phyloP scores from a whole-genome alignment of 2,329 filamentous ascomycete genomes.

The Lachnellula hyalina region DNA sequence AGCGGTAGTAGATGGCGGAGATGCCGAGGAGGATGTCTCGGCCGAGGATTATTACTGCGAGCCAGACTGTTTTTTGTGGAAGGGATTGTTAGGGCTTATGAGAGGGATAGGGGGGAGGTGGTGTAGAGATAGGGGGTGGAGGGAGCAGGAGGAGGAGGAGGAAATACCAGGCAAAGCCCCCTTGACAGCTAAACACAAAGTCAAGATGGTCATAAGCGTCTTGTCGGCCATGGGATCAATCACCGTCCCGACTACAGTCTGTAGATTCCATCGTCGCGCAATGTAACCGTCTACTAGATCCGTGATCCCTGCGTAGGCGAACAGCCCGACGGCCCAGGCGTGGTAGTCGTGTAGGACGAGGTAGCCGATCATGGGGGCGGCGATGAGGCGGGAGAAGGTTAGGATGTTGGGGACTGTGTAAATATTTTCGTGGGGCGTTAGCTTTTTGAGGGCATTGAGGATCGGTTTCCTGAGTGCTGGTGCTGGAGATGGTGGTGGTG shows the following conservation, averaged over 20 bases:
- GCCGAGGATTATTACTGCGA: slow-evolving; percentile 85
- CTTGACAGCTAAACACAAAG: slow-evolving; percentile 77
- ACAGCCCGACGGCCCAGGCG: slow-evolving; percentile 73
- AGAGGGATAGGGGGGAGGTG: too few relatives aligned
- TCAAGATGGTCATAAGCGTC: slow-evolving; percentile 87
- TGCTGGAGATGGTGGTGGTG: not conserved
- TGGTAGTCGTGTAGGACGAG: slow-evolving; percentile 80
- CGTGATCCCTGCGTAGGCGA: slow-evolving; percentile 85
- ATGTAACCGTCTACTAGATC: slow-evolving; percentile 94
- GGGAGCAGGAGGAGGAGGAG: not conserved
- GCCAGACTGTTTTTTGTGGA: slow-evolving; percentile 55
- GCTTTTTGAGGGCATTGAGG: slow-evolving; percentile 24
- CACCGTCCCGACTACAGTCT: slow-evolving; percentile 90
- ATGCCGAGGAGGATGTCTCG: slow-evolving; percentile 79
- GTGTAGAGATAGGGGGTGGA: not conserved
- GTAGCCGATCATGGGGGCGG: slow-evolving; percentile 82
- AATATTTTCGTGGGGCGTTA: slow-evolving; percentile 72
- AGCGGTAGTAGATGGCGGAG: slow-evolving; percentile 90
- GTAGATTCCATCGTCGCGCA: slow-evolving; percentile 77
- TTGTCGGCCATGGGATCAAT: slow-evolving; percentile 98
- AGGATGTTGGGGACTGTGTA: slow-evolving; percentile 95
- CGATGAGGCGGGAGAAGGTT: slow-evolving; percentile 77
- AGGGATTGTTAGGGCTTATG: too few relatives aligned
- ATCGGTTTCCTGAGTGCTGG: slow-evolving; percentile 10
- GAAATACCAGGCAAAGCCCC: slow-evolving; percentile 67